These are phyloP conservation scores for Limtongia smithiae DNA, from an alignment of 805 yeast genomes.

Conservation along the genomic window DNA sequence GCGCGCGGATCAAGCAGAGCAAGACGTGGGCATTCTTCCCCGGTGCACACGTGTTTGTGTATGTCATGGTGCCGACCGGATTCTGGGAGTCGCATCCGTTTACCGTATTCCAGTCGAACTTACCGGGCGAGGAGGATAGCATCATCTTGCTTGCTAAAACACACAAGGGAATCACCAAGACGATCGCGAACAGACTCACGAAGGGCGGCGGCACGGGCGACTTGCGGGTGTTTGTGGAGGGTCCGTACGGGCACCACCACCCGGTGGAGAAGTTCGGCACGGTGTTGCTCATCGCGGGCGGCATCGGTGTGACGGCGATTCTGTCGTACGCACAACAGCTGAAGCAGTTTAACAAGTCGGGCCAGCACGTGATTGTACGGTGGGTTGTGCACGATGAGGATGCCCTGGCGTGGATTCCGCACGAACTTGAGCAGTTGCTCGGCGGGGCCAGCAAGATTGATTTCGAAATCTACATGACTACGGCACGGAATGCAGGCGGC, in stretches of 20 bases:
- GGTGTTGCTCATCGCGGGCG: constrained; percentile 56
- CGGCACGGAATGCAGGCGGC: too few relatives aligned
- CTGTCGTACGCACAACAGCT: constrained; percentile 44
- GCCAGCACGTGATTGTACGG: neutral
- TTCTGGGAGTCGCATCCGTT: constrained; percentile 21
- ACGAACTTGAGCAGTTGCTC: constrained; percentile 1
- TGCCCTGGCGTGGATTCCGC: constrained; percentile 21
- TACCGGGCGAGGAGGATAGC: neutral
- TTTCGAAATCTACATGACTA: constrained; percentile 31
- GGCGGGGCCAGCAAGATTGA: neutral
- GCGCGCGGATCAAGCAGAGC: constrained; percentile 1
- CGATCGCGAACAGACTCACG: neutral
- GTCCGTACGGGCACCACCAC: constrained; percentile 52
- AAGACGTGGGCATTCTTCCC: constrained; percentile 1
- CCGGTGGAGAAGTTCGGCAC: constrained; percentile 48
- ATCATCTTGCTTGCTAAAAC: neutral
- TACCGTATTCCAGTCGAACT: constrained; percentile 1
- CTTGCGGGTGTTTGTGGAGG: constrained; percentile 51
- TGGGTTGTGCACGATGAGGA: constrained; percentile 1
- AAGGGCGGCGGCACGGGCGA: neutral
- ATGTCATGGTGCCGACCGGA: constrained; percentile 1
- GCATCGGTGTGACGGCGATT: constrained; percentile 60
- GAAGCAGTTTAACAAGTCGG: neutral
- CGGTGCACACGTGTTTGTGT: constrained; percentile 20
- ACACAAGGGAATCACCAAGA: constrained; percentile 4